Base-by-base conservation (phyloP, 1,284 basidiomycete genomes). In the Leccinum fallax region DNA sequence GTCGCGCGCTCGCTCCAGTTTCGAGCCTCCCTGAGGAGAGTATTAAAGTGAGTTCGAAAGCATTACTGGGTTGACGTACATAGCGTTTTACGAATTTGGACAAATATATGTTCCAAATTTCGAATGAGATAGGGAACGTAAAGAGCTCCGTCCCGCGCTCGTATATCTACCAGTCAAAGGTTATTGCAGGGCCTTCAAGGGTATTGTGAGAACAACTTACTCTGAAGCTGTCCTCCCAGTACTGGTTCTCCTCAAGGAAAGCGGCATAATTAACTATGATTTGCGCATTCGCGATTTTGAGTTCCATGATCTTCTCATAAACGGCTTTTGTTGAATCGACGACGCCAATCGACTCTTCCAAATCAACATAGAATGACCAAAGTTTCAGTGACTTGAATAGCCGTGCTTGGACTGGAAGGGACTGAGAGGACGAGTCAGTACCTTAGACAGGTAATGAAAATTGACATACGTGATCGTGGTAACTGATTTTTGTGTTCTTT, bases 141-240 rank as follows among this genome's bases (percentile, higher is more conserved):
- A 99, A 99, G 19, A 98, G 80, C 68, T 99, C 97, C 9, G 97
- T 94, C 51, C 97, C 97, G 53, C 97, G 89, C 75, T 99, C 97
- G 75, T 98, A 99, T 40, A 98, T 90, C 89, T 90, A 59, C 13
- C 40, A 32, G 19, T 15, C 46, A 24, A 59, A 40, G 38, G 54
- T 66, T 58, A 66, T 30, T 46, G 7, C 4, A 57, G 16, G 53
- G 38, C 4, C 2, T 48, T 24, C 21, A 51, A 24, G 38, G 32
- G 8, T 6, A 10, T 38, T 28, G 8, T 54, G 36, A 32, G 16
- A 19, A 26, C 30, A 64, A 86, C 93, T 84, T 66, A 88, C 93
- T 85, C 97, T 98, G 87, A 99, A 99, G 73, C 93, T 93, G 72
- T 99, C 97, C 71, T 99, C 97, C 77, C 92, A 99, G 79, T 99